Evolutionary conservation across 2,329 filamentous ascomycete species (phyloP).

Genomic region (Dothideomycetes sp.): DNA sequence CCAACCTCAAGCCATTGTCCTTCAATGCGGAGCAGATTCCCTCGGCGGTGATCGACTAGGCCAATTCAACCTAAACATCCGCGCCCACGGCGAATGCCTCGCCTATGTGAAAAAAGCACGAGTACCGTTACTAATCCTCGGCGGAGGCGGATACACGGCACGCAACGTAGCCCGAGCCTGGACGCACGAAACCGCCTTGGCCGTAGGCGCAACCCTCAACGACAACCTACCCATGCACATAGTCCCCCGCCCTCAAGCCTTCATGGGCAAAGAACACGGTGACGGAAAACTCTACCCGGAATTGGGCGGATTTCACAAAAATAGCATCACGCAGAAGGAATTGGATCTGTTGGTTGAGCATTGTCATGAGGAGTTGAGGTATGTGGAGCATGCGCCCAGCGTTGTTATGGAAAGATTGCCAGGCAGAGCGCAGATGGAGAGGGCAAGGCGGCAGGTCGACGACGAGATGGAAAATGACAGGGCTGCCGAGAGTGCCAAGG

Average conservation of each 20-base stretch:
- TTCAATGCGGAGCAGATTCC: slow-evolving; percentile 93
- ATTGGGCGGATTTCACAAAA: slow-evolving; percentile 62
- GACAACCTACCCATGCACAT: slow-evolving; percentile 63
- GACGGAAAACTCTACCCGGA: slow-evolving; percentile 69
- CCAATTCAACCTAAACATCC: slow-evolving; percentile 93
- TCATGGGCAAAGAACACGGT: slow-evolving; percentile 65
- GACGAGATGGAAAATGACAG: slow-evolving; percentile 57
- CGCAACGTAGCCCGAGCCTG: slow-evolving; percentile 93
- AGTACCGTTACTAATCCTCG: slow-evolving; percentile 80
- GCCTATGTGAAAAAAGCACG: slow-evolving; percentile 74
- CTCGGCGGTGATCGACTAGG: slow-evolving; percentile 88
- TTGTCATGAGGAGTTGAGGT: slow-evolving; percentile 76
- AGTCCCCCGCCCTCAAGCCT: slow-evolving; percentile 79
- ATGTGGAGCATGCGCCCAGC: slow-evolving; percentile 75
- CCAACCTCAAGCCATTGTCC: slow-evolving; percentile 79
- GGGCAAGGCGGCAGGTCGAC: slow-evolving; percentile 60
- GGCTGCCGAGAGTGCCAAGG: slow-evolving; percentile 51
- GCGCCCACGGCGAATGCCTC: slow-evolving; percentile 86
- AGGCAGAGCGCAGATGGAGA: slow-evolving; percentile 52
- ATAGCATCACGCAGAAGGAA: slow-evolving; percentile 68
- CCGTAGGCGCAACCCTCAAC: slow-evolving; percentile 64
- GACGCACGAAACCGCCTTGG: slow-evolving; percentile 92
- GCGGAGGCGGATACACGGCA: slow-evolving; percentile 92
- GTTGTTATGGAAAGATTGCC: slow-evolving; percentile 77
- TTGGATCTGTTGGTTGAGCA: slow-evolving; percentile 67